These are phyloP conservation scores for Penicillium cosmopolitanum DNA, from an alignment of 495 filamentous ascomycete genomes.

Conservation along the genomic window DNA sequence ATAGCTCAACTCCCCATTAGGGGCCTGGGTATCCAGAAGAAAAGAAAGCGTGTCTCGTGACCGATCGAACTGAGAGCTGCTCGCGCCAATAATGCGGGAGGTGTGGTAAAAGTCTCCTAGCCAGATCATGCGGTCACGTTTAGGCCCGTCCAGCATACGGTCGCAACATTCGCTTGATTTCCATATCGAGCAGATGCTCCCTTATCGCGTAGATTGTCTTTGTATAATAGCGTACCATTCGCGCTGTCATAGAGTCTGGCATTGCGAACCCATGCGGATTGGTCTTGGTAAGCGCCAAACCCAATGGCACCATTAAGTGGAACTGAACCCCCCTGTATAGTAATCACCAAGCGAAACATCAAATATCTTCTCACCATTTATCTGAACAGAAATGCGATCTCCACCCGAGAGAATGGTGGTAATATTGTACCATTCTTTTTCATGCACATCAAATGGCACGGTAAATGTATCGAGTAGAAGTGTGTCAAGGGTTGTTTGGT, in stretches of 20 bases:
- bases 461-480: conserved; percentile 5
- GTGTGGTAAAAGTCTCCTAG: conserved; percentile 12
- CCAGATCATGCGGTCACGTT: conserved; percentile 11
- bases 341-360: conserved; percentile 6
- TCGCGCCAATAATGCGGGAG: conserved; percentile 4
- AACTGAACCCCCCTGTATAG: conserved; percentile 5
- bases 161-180: background rate
- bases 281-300: conserved; percentile 11
- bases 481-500: conserved; percentile 13
- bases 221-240: conserved; percentile 7
- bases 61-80: background rate
- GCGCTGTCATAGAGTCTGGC: conserved; percentile 5
- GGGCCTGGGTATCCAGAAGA: conserved; percentile 6
- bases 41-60: conserved; percentile 3
- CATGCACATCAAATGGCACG: conserved; percentile 10
- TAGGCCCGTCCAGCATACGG: conserved; percentile 7
- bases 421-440: conserved; percentile 15
- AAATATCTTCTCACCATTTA: conserved; percentile 6
- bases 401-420: conserved; percentile 7
- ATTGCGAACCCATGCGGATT: conserved; percentile 7
- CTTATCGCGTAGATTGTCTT: conserved; percentile 2
- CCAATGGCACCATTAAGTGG: conserved; percentile 3
- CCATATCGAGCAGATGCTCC: conserved; percentile 1
- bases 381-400: conserved; percentile 7
- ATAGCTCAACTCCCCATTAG: conserved; percentile 8